Base-by-base conservation (phyloP, 2,329 filamentous ascomycete species). In the Colletotrichum orbiculare region DNA sequence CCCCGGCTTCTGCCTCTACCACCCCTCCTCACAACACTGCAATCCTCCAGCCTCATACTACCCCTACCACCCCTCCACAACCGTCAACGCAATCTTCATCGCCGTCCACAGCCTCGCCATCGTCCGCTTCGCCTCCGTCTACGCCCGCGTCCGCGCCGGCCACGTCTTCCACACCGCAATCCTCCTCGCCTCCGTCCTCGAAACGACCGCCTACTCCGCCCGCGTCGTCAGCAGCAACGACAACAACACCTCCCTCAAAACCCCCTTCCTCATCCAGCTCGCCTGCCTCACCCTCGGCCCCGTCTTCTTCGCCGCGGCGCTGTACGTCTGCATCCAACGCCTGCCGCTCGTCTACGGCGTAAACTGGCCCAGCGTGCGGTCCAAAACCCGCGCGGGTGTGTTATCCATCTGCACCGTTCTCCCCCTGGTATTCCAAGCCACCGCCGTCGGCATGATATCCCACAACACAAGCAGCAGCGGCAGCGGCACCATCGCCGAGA, bases 271-370 rank as follows among this genome's bases (percentile, higher is more conserved):
- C 60, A 83, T 88, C 42, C 87, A 90, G 72, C 84, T 89, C 42
- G 82, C 85, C 71, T 86, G 83, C 68, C 79, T 92, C 61, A 91
- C 88, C 4, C 83, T 91, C 64, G 88, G 81, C 0, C 89, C 89
- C 0, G 88, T 88, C 1, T 91, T 90, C 71, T 80, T 90, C 73
- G 83, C 87, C 8, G 89, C 87, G 1, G 86, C 82, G 2, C 83
- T 91, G 45, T 91, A 91, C 71, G 77, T 91, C 55, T 89, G 86
- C 66, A 77, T 91, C 53, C 73, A 81, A 10, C 76, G 79, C 43
- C 83, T 85, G 66, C 82, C 85, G 10, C 74, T 76, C 52, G 80
- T 77, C 1, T 83, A 83, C 69, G 83, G 83, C 0, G 73, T 77
- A 0, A 78, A 83, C 70, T 82, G 83, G 70, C 84, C 81, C n/a